Conservation (phyloP, 352 stramenopile genomes). For the Phytophthora citrophthora region DNA sequence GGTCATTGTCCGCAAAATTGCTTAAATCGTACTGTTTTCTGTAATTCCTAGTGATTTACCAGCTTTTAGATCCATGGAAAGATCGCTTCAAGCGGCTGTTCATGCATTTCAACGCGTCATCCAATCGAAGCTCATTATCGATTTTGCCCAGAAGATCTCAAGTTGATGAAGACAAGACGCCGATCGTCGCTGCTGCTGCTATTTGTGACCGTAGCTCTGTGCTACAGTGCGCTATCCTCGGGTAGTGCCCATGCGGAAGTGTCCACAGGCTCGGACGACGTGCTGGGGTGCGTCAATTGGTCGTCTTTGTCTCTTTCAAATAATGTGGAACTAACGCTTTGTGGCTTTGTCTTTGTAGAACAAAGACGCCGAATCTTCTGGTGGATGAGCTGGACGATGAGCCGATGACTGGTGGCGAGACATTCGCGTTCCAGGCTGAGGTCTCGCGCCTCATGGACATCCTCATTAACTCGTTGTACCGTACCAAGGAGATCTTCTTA, state of each 20-base stretch:
- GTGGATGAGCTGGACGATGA: conserved; percentile 56
- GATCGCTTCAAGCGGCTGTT: conserved; percentile 26
- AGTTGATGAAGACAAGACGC: conserved; percentile 22
- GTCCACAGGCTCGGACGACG: conserved; percentile 45
- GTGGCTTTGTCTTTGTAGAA: conserved; percentile 22
- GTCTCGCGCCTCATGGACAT: conserved; percentile 99
- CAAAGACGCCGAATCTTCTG: conserved; percentile 39
- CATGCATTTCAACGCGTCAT: conserved; percentile 6
- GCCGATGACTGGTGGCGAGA: conserved; percentile 68
- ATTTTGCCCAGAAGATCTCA: conserved; percentile 20
- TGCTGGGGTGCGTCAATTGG: conserved; percentile 41
- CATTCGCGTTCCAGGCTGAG: conserved; percentile 95
- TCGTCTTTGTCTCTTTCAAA: background rate
- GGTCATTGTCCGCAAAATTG: background rate
- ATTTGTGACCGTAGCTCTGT: conserved; percentile 44
- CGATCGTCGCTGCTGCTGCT: conserved; percentile 43
- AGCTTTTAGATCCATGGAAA: conserved; percentile 21
- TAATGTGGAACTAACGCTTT: conserved; percentile 1
- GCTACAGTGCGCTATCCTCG: conserved; percentile 34
- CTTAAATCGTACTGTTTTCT: background rate
- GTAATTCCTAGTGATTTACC: conserved; percentile 11
- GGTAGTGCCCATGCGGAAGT: conserved; percentile 35
- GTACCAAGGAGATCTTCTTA: conserved; percentile 99
- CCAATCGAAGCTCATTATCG: conserved; percentile 24
- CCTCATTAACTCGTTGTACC: conserved; percentile 98